Conservation (phyloP, 129 eudicot genomes). For the Artemisia argyi region DNA sequence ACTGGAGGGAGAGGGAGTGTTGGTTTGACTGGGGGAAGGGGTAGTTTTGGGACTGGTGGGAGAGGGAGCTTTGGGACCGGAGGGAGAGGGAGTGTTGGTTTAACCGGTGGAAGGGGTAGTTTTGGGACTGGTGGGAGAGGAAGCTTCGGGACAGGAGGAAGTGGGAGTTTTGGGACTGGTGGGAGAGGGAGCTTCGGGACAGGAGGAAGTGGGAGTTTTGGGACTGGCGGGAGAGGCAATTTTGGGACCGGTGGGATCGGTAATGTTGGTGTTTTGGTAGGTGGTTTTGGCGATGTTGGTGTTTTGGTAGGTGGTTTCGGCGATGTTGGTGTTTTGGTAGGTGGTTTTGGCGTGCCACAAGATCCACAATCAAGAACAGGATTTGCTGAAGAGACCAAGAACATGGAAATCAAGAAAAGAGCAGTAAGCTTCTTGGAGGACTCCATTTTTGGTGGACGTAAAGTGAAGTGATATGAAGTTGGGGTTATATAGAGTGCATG, state of each 20-base stretch:
- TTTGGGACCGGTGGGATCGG: no score
- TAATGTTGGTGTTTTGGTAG: constrained; percentile 8
- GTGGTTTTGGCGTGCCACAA: constrained; percentile 39
- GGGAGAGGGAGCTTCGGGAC: not conserved
- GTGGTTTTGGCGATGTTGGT: constrained; percentile 2
- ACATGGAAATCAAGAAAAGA: constrained; percentile 60
- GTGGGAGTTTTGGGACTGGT: not conserved
- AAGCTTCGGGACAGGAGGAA: constrained; percentile 14
- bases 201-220: not conserved
- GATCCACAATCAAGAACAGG: constrained; percentile 58
- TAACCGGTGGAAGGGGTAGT: constrained; percentile 16
- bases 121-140: constrained; percentile 14
- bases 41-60: constrained; percentile 25
- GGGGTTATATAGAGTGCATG: constrained; percentile 36
- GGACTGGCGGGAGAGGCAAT: not conserved
- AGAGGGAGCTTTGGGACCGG: constrained; percentile 23
- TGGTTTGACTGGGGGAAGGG: constrained; percentile 23
- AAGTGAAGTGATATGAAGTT: constrained; percentile 17
- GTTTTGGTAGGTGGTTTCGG: no score
- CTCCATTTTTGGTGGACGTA: constrained; percentile 34
- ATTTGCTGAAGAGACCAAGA: constrained; percentile 50
- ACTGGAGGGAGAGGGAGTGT: constrained; percentile 12
- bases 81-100: constrained; percentile 30
- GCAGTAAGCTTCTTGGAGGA: constrained; percentile 54
- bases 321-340: constrained; percentile 12